Base-by-base conservation (phyloP, 1,284 basidiomycete species). In the Rhodotorula sp. region DNA sequence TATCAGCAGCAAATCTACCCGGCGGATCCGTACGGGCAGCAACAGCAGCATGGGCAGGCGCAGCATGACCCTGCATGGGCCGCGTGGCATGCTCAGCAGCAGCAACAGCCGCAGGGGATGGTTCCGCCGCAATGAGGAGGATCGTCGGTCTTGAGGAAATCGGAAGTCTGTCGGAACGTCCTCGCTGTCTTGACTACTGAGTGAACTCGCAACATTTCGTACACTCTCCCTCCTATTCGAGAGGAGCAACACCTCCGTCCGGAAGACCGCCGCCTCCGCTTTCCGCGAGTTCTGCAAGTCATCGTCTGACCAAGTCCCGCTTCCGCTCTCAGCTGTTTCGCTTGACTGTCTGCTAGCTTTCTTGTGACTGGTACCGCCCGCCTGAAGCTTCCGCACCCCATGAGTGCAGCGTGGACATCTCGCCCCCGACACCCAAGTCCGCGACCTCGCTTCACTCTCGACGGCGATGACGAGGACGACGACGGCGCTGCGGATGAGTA, bases 381-480 rank as follows among this genome's bases (percentile, higher is more conserved):
- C 10, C 13, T 40, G 37, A 11, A 44, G 40, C 11, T 13, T 18
- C 16, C 40, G 40, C 40, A 44, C 3, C 13, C 40, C 31, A 55
- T 55, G 54, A 20, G 24, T 10, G 24, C 55, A 20, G 16, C 18
- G 6, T 40, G 24, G 24, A 13, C 55, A 40, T 44, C 55, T 30
- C 15, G 37, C 26, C 15, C 22, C 51, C 50, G 60, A n/a, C 59
- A 26, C n/a, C 15, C n/a, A 37, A 40, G 4, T 53, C 18, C 52
- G 64, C 44, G 26, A 4, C 69, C 64, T 6, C 62, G 44, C 1
- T 70, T 70, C 50, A 56, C 44, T 4, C 40, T 70, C 56, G 46
- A 58, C 48, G 57, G 53, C 67, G 59, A 48, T 37, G 48, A 46
- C 10, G 50, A 51, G 26, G 58, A 64, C 40, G 62, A 61, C 46